phyloP scores from a whole-genome alignment of 129 eudicot species.

The Flaveria linearis region DNA sequence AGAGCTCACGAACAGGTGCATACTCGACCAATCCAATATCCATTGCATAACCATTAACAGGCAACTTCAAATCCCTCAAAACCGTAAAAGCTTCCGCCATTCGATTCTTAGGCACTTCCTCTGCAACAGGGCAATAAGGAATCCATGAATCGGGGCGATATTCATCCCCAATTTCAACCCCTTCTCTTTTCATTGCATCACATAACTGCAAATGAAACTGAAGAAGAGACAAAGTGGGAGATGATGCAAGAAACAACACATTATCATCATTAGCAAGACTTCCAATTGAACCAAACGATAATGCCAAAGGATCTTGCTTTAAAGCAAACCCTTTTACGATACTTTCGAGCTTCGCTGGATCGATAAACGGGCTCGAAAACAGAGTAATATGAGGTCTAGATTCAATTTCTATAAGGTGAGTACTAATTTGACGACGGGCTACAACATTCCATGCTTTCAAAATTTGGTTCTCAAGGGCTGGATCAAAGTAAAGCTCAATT shows the following conservation, averaged over 20 bases:
- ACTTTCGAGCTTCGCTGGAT: slow-evolving; percentile 67
- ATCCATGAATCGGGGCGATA: slow-evolving; percentile 85
- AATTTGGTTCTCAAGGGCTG: slow-evolving; percentile 93
- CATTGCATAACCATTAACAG: slow-evolving; percentile 80
- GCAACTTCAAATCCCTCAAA: slow-evolving; percentile 92
- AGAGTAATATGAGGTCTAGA: slow-evolving; percentile 92
- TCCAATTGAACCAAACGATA: slow-evolving; percentile 79
- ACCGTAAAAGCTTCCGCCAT: slow-evolving; percentile 88
- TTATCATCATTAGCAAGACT: slow-evolving; percentile 68
- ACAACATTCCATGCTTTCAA: slow-evolving; percentile 92
- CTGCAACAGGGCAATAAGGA: slow-evolving; percentile 88
- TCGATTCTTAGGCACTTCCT: slow-evolving; percentile 71
- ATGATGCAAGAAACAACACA: slow-evolving; percentile 77
- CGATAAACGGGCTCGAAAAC: slow-evolving; percentile 65
- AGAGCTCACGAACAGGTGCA: slow-evolving; percentile 83
- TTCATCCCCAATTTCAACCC: slow-evolving; percentile 79
- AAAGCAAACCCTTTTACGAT: slow-evolving; percentile 60
- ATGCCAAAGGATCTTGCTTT: slow-evolving; percentile 75
- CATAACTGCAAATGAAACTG: slow-evolving; percentile 82
- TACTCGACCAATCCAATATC: slow-evolving; percentile 91
- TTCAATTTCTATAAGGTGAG: slow-evolving; percentile 96
- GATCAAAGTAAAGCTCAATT: slow-evolving; percentile 96
- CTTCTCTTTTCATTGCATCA: slow-evolving; percentile 88
- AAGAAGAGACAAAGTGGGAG: slow-evolving; percentile 76
- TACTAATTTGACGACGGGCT: slow-evolving; percentile 91